Evolutionary conservation across 768 basidiomycete genomes (phyloP).

Genomic region (Tylopilus sp.): DNA sequence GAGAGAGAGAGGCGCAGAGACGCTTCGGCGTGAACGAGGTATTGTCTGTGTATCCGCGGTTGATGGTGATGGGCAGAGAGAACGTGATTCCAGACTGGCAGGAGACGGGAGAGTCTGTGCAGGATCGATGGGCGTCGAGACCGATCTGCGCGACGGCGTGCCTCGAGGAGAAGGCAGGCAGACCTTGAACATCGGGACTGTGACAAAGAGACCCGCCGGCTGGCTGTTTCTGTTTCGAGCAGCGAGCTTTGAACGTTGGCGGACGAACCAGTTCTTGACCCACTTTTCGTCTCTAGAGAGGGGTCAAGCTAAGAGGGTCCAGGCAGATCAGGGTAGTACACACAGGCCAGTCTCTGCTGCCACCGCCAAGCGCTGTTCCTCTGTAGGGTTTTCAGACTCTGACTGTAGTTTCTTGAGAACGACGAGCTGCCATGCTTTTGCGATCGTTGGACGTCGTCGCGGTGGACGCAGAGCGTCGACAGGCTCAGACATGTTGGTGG

Average conservation of each 20-base stretch:
- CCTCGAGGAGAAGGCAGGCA: too few relatives aligned
- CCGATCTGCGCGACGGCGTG: constrained; percentile 3
- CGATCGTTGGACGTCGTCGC: constrained; percentile 14
- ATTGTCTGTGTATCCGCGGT: neutral
- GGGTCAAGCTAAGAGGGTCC: constrained; percentile 10
- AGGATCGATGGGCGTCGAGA: constrained; percentile 2
- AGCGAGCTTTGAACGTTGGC: constrained; percentile 24
- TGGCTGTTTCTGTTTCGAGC: constrained; percentile 10
- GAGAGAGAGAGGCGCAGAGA: neutral
- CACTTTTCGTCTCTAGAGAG: constrained; percentile 25
- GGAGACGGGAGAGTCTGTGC: neutral
- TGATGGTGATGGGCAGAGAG: neutral
- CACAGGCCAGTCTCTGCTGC: constrained; percentile 31
- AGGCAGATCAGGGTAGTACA: constrained; percentile 12
- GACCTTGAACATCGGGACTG: constrained; percentile 14
- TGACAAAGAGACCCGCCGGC: neutral
- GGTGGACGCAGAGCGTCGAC: neutral
- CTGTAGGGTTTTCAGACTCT: constrained; percentile 22
- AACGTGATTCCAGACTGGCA: neutral
- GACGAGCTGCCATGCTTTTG: constrained; percentile 28
- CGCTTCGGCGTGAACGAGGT: neutral
- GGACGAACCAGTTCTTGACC: constrained; percentile 30
- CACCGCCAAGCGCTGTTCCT: constrained; percentile 18
- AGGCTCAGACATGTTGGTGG: constrained; percentile 1
- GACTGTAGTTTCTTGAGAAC: constrained; percentile 26